A percentile compares a stretch with the other conserved stretches of the same genome.
Evolutionary conservation across 148 eudicot species (phyloP).

Genomic region (Rhododendron ferrugineum): DNA sequence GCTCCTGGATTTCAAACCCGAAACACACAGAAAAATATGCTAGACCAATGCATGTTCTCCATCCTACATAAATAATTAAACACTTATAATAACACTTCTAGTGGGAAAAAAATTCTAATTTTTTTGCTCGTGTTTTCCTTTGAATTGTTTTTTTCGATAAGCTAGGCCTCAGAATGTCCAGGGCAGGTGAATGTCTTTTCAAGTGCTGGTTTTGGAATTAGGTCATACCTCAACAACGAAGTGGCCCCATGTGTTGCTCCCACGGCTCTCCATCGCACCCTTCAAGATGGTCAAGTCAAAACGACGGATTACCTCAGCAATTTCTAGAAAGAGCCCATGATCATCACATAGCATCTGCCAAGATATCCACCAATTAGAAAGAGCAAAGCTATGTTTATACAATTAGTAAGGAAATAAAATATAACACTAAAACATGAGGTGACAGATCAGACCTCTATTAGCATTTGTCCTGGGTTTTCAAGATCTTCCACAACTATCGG

Average conservation of each 20-base stretch:
- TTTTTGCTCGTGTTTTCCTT: not conserved
- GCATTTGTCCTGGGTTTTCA: constrained; percentile 63
- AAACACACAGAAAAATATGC: not conserved
- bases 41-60: not conserved
- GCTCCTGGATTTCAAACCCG: not conserved
- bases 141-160: not conserved
- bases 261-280: constrained; percentile 52
- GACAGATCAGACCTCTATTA: constrained; percentile 56
- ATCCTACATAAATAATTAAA: not conserved
- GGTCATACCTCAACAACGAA: constrained; percentile 62
- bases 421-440: not conserved
- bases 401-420: not conserved
- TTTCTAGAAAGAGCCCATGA: constrained; percentile 61
- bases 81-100: not conserved
- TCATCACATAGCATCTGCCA: constrained; percentile 66
- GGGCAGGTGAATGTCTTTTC: not conserved
- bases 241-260: constrained; percentile 48
- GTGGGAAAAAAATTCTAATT: not conserved
- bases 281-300: constrained; percentile 58
- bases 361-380: not conserved
- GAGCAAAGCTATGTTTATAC: not conserved
- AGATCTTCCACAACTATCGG: constrained; percentile 80
- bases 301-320: constrained; percentile 64
- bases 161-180: not conserved
- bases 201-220: not conserved